phyloP scores from a whole-genome alignment of 768 basidiomycete genomes.

The Clavaria fumosa region DNA sequence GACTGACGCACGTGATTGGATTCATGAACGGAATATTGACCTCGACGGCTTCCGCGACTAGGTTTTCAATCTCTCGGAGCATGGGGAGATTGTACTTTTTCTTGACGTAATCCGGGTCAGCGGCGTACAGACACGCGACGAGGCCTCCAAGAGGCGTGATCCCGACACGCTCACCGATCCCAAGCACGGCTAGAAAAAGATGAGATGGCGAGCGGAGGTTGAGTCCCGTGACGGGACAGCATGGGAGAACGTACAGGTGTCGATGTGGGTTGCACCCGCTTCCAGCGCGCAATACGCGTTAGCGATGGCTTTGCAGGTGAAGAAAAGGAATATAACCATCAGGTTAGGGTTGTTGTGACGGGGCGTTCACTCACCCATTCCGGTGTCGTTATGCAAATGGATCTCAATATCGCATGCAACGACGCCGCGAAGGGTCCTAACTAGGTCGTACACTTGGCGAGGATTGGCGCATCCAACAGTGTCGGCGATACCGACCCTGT shows the following conservation, averaged over 20 bases:
- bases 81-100: conserved; percentile 95
- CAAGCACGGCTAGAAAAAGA: conserved; percentile 56
- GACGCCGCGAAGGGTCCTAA: conserved; percentile 89
- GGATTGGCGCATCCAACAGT: conserved; percentile 99
- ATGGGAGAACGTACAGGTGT: conserved; percentile 60
- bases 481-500: conserved; percentile 97
- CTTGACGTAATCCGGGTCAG: conserved; percentile 98
- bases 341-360: not conserved
- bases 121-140: conserved; percentile 91
- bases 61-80: conserved; percentile 97
- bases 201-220: not conserved
- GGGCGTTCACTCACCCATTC: conserved; percentile 52
- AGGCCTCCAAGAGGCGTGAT: conserved; percentile 97
- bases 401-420: conserved; percentile 97
- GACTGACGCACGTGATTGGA: conserved; percentile 71
- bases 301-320: conserved; percentile 56
- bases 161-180: conserved; percentile 97
- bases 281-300: conserved; percentile 98
- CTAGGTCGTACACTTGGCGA: conserved; percentile 95
- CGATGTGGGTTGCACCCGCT: conserved; percentile 97
- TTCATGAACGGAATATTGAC: conserved; percentile 97
- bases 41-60: conserved; percentile 97
- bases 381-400: conserved; percentile 97
- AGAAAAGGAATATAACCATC: not conserved
- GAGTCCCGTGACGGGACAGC: not conserved